A percentile compares a stretch with the other conserved stretches of the same genome.
phyloP scores from a whole-genome alignment of 2,329 filamentous ascomycete genomes.

The Neopestalotiopsis clavispora region DNA sequence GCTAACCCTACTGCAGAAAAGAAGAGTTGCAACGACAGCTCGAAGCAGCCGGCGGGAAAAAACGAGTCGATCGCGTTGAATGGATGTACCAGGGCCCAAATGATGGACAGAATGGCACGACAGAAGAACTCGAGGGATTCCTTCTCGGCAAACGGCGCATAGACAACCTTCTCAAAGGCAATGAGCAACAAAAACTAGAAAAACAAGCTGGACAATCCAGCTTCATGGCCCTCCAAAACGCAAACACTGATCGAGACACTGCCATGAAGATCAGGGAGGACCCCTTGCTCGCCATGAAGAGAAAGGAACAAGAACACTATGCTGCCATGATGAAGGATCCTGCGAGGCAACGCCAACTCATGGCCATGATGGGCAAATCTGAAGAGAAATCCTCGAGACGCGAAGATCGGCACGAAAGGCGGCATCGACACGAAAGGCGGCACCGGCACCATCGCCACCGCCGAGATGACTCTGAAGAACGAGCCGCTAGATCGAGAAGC shows the following conservation, averaged over 20 bases:
- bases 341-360: constrained; percentile 67
- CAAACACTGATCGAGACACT: constrained; percentile 78
- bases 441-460: constrained; percentile 49
- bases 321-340: constrained; percentile 82
- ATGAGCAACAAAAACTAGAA: constrained; percentile 79
- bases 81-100: constrained; percentile 98
- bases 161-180: constrained; percentile 79
- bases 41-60: constrained; percentile 84
- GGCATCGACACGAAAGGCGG: constrained; percentile 42
- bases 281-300: constrained; percentile 90
- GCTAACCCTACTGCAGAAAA: not conserved
- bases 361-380: constrained; percentile 65
- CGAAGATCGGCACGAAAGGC: constrained; percentile 50
- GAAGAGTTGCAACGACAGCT: constrained; percentile 91
- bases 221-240: constrained; percentile 67
- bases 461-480: constrained; percentile 44
- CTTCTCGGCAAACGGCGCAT: constrained; percentile 91
- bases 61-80: constrained; percentile 82
- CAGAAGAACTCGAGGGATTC: constrained; percentile 92
- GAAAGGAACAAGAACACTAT: constrained; percentile 83
- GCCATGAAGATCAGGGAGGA: constrained; percentile 88
- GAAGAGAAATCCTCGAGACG: constrained; percentile 48
- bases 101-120: constrained; percentile 73
- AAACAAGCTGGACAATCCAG: constrained; percentile 70
- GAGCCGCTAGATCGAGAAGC: constrained; percentile 41